Percentiles rank a stretch among this genome's conserved stretches.
phyloP scores from a whole-genome alignment of 768 basidiomycete species.

The Agaricus sinodeliciosus region DNA sequence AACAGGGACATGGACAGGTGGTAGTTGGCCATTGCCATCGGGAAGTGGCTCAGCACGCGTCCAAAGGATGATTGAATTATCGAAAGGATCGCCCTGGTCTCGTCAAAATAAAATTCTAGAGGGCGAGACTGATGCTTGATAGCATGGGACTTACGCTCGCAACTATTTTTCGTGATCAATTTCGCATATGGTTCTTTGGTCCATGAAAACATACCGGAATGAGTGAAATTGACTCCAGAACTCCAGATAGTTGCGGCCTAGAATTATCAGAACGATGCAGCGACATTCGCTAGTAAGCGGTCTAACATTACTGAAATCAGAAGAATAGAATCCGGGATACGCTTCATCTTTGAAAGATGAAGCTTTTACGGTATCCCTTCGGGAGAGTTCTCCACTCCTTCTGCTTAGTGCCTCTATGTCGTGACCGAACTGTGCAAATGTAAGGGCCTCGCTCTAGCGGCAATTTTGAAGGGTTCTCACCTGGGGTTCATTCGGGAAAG shows the following conservation, averaged over 20 bases:
- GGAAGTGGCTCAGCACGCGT: constrained; percentile 42
- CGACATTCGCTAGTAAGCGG: neutral
- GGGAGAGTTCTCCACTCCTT: constrained; percentile 22
- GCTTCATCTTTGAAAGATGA: constrained; percentile 35
- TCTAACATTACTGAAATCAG: constrained; percentile 41
- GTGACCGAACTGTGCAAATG: constrained; percentile 27
- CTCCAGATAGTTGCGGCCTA: constrained; percentile 34
- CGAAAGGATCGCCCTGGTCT: constrained; percentile 46
- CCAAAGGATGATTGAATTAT: constrained; percentile 50
- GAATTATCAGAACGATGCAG: neutral
- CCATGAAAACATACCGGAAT: constrained; percentile 26
- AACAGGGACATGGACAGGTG: constrained; percentile 46
- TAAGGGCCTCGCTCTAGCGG: neutral
- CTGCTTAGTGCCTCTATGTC: constrained; percentile 29
- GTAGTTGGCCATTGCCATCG: constrained; percentile 20
- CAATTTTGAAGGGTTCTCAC: constrained; percentile 12
- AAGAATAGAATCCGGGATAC: constrained; percentile 43
- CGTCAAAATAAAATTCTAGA: neutral
- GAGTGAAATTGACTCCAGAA: constrained; percentile 43
- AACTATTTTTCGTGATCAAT: constrained; percentile 20
- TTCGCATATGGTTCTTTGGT: neutral
- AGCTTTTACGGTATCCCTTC: constrained; percentile 29
- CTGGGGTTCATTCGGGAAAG: constrained; percentile 29
- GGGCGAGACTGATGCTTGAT: neutral
- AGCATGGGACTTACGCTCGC: constrained; percentile 35